These are phyloP conservation scores for Skeletonema tropicum DNA, from an alignment of 108 stramenopile genomes.

Conservation along the genomic window DNA sequence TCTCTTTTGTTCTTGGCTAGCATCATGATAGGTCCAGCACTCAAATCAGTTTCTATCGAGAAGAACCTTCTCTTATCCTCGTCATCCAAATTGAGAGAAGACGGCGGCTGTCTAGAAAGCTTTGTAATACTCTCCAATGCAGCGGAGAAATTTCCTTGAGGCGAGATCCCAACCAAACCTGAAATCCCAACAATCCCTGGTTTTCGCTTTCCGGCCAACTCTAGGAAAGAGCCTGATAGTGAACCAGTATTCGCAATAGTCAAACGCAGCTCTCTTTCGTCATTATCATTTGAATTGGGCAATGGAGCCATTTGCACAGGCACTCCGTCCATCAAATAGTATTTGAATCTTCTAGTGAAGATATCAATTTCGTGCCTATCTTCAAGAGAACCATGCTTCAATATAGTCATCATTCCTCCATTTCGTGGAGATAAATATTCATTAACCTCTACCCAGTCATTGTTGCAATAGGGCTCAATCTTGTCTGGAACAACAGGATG, in stretches of 20 bases:
- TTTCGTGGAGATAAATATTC: slow-evolving; percentile 17
- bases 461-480: slow-evolving; percentile 41
- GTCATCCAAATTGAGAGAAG: slow-evolving; percentile 28
- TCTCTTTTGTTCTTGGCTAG: slow-evolving; percentile 46
- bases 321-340: slow-evolving; percentile 50
- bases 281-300: slow-evolving; percentile 9
- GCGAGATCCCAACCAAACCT: slow-evolving; percentile 33
- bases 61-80: slow-evolving; percentile 45
- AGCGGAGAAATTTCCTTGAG: slow-evolving; percentile 30
- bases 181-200: slow-evolving; percentile 43
- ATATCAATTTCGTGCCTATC: slow-evolving; percentile 46
- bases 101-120: slow-evolving; percentile 30
- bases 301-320: slow-evolving; percentile 29
- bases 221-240: slow-evolving; percentile 23
- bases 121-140: slow-evolving; percentile 42
- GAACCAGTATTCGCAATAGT: slow-evolving; percentile 15
- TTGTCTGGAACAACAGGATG: slow-evolving; percentile 43
- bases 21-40: slow-evolving; percentile 46
- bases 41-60: slow-evolving; percentile 46
- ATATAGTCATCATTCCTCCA: slow-evolving; percentile 36
- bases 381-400: slow-evolving; percentile 29
- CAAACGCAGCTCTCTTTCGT: slow-evolving; percentile 39
- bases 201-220: slow-evolving; percentile 25
- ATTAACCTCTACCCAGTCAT: slow-evolving; percentile 36
- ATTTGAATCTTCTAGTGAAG: slow-evolving; percentile 41